Base-by-base conservation (phyloP, 495 filamentous ascomycete species). In the Penicillium malachiteum region DNA sequence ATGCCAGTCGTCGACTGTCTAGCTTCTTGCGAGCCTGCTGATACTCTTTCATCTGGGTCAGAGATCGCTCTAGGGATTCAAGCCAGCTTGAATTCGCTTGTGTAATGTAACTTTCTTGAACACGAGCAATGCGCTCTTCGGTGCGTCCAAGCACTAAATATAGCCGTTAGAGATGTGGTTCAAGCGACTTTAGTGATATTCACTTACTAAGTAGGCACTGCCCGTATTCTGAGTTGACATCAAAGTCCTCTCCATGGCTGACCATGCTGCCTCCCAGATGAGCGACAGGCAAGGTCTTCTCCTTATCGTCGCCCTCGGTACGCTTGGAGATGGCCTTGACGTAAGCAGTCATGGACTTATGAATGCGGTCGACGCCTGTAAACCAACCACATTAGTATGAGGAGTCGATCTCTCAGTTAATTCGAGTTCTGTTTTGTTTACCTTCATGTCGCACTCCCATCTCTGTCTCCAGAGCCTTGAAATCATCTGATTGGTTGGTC, bases 21-120 rank as follows among this genome's bases (percentile, higher is more conserved):
- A 98, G 86, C 84, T 97, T 98, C 82, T 93, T 97, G 58, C 92
- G 87, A 45, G 94, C 85, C 7, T 58, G 52, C 40, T 52, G 92
- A 57, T 97, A 97, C 64, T 98, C 95, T 68, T 96, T 97, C 90
- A 97, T 91, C 81, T 96, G 92, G 31, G 90, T 87, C 53, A 96
- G 71, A 10, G 89, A 94, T 57, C 93, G 78, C 67, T 97, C 94
- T 46, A 96, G 71, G 10, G 89, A 90, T 71, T 97, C 93, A 54
- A 96, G 81, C 94, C 94, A 97, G 69, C 84, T 89, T 46, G 85
- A 81, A 32, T 87, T 96, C 55, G 92, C 90, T 64, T 93, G 84
- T 26, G 81, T 77, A 55, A 90, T 84, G 57, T 94, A 97, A 5
- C 76, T 81, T 68, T 97, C 95, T 57, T 98, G 95, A 38, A 92